Evolutionary conservation across 2,329 filamentous ascomycete genomes (phyloP).

Genomic region (Coleophoma eucalyptorum): DNA sequence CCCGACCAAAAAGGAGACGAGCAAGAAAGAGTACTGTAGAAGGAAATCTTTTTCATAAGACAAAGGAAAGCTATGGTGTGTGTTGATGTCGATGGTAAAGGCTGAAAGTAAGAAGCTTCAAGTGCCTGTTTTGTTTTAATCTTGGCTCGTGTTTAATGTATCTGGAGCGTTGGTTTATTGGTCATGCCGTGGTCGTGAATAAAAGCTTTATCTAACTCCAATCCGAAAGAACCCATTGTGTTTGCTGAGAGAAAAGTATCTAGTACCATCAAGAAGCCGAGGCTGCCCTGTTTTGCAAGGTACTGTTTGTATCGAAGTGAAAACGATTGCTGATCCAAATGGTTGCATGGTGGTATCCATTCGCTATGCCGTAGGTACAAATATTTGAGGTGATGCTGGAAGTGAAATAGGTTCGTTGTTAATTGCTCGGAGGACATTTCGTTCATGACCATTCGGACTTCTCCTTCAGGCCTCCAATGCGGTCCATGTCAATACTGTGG

Average conservation of each 20-base stretch:
- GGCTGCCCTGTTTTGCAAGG: too few relatives aligned
- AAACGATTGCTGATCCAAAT: not conserved
- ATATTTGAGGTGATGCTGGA: not conserved
- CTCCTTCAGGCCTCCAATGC: constrained; percentile 92
- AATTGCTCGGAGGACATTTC: constrained; percentile 2
- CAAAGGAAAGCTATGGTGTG: too few relatives aligned
- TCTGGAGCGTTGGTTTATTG: not conserved
- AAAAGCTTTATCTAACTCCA: not conserved
- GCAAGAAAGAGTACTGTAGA: too few relatives aligned
- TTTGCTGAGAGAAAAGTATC: too few relatives aligned
- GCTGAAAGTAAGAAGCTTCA: too few relatives aligned
- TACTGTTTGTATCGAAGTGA: too few relatives aligned
- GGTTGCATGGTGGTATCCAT: not conserved
- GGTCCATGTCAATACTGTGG: constrained; percentile 90
- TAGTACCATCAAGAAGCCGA: too few relatives aligned
- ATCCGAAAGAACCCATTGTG: not conserved
- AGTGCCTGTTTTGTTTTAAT: not conserved
- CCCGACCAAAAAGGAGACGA: too few relatives aligned
- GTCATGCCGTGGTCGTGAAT: not conserved
- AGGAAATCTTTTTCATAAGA: too few relatives aligned
- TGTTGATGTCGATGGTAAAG: too few relatives aligned
- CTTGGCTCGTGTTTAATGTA: not conserved
- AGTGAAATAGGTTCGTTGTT: not conserved
- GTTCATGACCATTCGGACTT: constrained; percentile 48
- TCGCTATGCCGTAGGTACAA: not conserved